Conservation (phyloP, 768 basidiomycete species). For the Gautieria morchelliformis region DNA sequence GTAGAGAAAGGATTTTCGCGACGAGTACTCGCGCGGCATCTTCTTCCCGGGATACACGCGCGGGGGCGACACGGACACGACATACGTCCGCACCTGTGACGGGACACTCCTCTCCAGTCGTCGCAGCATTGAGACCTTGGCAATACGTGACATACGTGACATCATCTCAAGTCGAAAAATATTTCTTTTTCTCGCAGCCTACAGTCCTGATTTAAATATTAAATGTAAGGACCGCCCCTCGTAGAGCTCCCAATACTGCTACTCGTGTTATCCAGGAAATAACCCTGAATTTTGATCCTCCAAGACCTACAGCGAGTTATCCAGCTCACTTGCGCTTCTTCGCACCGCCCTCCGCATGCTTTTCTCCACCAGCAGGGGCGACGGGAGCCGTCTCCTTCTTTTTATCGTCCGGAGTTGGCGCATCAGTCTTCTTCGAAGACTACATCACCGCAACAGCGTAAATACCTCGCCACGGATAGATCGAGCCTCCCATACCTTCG, state of each 20-base stretch:
- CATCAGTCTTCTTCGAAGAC: conserved; percentile 74
- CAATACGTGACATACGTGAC: not conserved
- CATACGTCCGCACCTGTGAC: conserved; percentile 32
- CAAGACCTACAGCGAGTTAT: too few relatives aligned
- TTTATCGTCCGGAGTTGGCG: conserved; percentile 49
- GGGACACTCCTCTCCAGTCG: not conserved
- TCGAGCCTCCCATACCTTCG: conserved; percentile 39
- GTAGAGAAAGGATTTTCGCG: conserved; percentile 75
- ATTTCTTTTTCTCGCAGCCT: not conserved
- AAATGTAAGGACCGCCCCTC: not conserved
- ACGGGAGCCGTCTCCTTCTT: conserved; percentile 55
- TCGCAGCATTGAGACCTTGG: not conserved
- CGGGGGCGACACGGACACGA: conserved; percentile 45
- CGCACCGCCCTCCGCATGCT: conserved; percentile 55
- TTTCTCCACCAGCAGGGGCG: conserved; percentile 62
- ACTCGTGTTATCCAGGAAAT: not conserved
- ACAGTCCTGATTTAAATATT: not conserved
- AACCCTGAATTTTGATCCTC: not conserved
- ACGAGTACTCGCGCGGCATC: conserved; percentile 58
- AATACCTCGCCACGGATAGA: not conserved
- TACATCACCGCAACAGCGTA: conserved; percentile 15
- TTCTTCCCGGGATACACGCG: conserved; percentile 43
- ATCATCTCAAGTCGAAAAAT: too few relatives aligned
- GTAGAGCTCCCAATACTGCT: not conserved
- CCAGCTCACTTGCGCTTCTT: conserved; percentile 65